phyloP scores from a whole-genome alignment of 2,329 filamentous ascomycete genomes.

The Clonostachys sp. region DNA sequence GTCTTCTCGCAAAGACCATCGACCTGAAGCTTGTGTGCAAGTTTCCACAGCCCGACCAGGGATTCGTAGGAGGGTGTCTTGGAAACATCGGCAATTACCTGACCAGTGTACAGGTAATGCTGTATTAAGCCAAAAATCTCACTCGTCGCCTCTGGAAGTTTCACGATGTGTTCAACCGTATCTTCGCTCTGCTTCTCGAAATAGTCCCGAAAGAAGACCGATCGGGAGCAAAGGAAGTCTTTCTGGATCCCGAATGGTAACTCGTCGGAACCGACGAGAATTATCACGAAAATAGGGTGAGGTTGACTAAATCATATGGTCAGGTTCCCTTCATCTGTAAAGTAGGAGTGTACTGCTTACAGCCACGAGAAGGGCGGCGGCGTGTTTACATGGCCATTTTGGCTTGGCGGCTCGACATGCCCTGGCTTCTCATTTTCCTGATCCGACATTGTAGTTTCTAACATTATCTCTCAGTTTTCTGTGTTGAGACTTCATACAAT shows the following conservation, averaged over 20 bases:
- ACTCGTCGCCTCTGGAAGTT: conserved; percentile 38
- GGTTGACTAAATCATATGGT: conserved; percentile 9
- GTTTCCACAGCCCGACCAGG: conserved; percentile 52
- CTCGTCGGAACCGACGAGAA: conserved; percentile 47
- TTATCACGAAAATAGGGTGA: conserved; percentile 50
- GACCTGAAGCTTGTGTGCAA: conserved; percentile 46
- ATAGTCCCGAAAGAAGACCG: conserved; percentile 38
- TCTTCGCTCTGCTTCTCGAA: conserved; percentile 31
- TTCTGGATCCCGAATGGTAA: conserved; percentile 54
- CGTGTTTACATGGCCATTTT: background rate
- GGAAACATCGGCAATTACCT: conserved; percentile 34
- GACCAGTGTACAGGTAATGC: conserved; percentile 47
- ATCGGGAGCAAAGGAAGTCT: conserved; percentile 51
- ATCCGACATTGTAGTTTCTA: too few relatives aligned
- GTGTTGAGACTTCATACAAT: too few relatives aligned
- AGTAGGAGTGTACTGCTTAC: conserved; percentile 18
- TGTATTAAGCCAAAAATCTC: conserved; percentile 53
- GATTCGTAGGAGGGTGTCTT: conserved; percentile 46
- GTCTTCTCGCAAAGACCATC: conserved; percentile 51
- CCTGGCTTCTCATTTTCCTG: too few relatives aligned
- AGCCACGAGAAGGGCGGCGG: conserved; percentile 27
- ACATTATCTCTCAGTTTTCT: too few relatives aligned
- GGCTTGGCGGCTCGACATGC: background rate
- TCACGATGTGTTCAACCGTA: conserved; percentile 44
- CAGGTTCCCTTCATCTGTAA: conserved; percentile 28